A percentile compares a stretch with the other conserved stretches of the same genome.
These are phyloP conservation scores for Pachysandra terminalis DNA, from an alignment of 164 flowering plant genomes.

Conservation along the genomic window DNA sequence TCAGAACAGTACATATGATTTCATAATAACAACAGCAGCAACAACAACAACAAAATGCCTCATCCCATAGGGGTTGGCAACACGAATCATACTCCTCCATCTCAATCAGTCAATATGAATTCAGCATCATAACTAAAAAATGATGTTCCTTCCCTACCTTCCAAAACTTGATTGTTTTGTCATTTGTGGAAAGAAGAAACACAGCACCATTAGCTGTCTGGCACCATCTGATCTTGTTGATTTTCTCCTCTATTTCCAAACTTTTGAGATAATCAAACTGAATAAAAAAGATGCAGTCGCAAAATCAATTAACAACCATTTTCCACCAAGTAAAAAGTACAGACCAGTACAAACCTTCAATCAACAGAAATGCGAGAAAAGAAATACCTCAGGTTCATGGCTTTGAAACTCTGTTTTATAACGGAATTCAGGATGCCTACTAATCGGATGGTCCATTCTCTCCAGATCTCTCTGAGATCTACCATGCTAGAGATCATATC, in stretches of 20 bases:
- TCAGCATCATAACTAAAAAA: not conserved
- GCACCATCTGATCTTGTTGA: slow-evolving; percentile 89
- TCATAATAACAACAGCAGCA: no score
- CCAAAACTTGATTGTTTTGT: slow-evolving; percentile 64
- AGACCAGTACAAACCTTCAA: not conserved
- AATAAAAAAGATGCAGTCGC: slow-evolving; percentile 5
- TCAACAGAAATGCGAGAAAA: not conserved
- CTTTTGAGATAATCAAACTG: slow-evolving; percentile 95
- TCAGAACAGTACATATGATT: no score
- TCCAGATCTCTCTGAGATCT: slow-evolving; percentile 61
- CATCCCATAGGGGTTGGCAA: no score
- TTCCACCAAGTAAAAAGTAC: slow-evolving; percentile 5
- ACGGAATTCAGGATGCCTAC: slow-evolving; percentile 77
- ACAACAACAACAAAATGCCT: no score
- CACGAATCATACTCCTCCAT: no score
- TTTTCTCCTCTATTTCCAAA: slow-evolving; percentile 92
- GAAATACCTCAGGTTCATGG: slow-evolving; percentile 82
- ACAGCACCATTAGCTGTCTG: slow-evolving; percentile 67
- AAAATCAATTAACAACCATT: not conserved
- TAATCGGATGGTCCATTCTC: slow-evolving; percentile 44
- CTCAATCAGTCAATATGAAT: no score
- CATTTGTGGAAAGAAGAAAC: slow-evolving; percentile 66
- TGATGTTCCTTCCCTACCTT: slow-evolving; percentile 36
- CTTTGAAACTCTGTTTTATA: slow-evolving; percentile 92
- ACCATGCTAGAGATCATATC: slow-evolving; percentile 37